These are phyloP conservation scores for Ogataea glucozyma DNA, from an alignment of 805 yeast species.

Conservation along the genomic window DNA sequence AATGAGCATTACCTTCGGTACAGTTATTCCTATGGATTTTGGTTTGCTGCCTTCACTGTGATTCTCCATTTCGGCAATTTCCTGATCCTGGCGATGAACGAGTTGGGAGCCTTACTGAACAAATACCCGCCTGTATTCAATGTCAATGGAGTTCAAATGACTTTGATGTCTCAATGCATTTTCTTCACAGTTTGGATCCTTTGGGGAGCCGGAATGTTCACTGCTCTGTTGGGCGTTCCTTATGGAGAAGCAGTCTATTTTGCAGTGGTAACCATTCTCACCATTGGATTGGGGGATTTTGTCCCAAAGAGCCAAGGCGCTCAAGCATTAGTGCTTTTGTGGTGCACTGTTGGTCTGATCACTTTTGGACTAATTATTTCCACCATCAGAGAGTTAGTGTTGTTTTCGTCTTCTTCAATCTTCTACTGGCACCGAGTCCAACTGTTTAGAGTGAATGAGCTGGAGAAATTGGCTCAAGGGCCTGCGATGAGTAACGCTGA, in stretches of 20 bases:
- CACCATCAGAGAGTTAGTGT: slow-evolving; percentile 64
- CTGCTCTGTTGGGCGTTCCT: slow-evolving; percentile 44
- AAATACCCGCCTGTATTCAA: slow-evolving; percentile 74
- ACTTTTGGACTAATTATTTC: slow-evolving; percentile 73
- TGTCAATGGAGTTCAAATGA: slow-evolving; percentile 64
- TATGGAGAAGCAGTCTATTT: slow-evolving; percentile 74
- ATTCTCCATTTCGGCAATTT: slow-evolving; percentile 61
- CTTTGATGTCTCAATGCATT: slow-evolving; percentile 72
- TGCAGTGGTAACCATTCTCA: slow-evolving; percentile 69
- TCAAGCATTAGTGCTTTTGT: slow-evolving; percentile 59
- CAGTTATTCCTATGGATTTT: slow-evolving; percentile 63
- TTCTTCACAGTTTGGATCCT: slow-evolving; percentile 66
- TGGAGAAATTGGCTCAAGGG: slow-evolving; percentile 26
- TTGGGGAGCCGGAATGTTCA: slow-evolving; percentile 65
- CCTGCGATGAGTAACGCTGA: slow-evolving; percentile 40
- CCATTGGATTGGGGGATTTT: slow-evolving; percentile 81
- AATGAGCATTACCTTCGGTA: slow-evolving; percentile 20
- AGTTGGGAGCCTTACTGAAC: slow-evolving; percentile 55
- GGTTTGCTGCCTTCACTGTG: slow-evolving; percentile 73
- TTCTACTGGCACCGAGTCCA: slow-evolving; percentile 68
- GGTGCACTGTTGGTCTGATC: slow-evolving; percentile 69
- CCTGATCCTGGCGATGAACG: slow-evolving; percentile 53
- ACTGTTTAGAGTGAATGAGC: slow-evolving; percentile 40
- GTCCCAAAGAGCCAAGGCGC: slow-evolving; percentile 55
- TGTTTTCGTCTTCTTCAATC: slow-evolving; percentile 61